Base-by-base conservation (phyloP, 441 rosid species). In the Erodium trifolium region DNA sequence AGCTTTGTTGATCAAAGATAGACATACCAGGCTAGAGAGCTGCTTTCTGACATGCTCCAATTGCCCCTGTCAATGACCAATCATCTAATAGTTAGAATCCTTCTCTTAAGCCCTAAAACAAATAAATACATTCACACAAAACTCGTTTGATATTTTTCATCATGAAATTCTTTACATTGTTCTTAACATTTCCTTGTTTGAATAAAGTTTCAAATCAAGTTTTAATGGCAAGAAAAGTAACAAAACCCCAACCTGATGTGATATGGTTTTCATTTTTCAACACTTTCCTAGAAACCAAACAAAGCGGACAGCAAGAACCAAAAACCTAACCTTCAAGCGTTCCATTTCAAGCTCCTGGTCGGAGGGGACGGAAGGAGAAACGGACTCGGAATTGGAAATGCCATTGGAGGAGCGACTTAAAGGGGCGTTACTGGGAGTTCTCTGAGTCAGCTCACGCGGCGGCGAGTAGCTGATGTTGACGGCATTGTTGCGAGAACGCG, bases 401-500 rank as follows among this genome's bases (percentile, higher is more conserved):
- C 64, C 64, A 59, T 59, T 59, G 12, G 10, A 0, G 27, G 23
- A 59, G 31, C 34, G 64, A 59, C 18, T 23, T 3, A 19, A 59
- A 59, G 64, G 29, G 34, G 29, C 64, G 5, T 19, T 18, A 45
- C 43, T 76, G 27, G 71, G 0, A 11, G 78, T 71, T 76, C 87
- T 76, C 65, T 89, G 97, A 27, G 92, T 86, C 72, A 93, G 87
- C 73, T 73, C 79, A 55, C 93, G 85, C 4, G 99, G 97, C 49
- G 96, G 97, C 63, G 97, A 93, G 78, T 80, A 82, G 80, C 79
- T 78, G 51, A 72, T 0, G 63, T 7, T 19, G 9, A 19, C 63
- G 68, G 63, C 49, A 70, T 49, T 67, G 53, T 35, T 23, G n/a
- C 41, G 81, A 19, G 78, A 12, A 3, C 60, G 74, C 19, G 57